Evolutionary conservation across 148 eudicot genomes (phyloP).

Genomic region (Chenopodium berlandieri): DNA sequence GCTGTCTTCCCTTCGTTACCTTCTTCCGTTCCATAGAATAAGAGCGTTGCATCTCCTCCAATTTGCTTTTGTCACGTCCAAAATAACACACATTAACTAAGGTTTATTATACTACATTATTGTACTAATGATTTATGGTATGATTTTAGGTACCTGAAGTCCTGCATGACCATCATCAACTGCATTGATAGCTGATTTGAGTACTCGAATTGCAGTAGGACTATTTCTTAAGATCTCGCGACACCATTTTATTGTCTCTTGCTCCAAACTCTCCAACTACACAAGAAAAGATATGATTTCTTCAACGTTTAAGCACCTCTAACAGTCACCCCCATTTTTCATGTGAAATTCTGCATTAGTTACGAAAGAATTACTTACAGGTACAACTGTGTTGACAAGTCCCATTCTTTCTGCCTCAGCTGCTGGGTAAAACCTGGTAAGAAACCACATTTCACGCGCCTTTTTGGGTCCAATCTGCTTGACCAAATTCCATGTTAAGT

Average conservation of each 20-base stretch:
- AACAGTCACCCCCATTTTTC: neutral
- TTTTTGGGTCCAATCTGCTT: constrained; percentile 86
- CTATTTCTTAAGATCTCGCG: constrained; percentile 88
- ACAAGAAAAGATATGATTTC: neutral
- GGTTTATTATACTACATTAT: neutral
- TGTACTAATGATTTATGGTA: neutral
- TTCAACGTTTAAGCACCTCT: neutral
- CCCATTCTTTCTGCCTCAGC: constrained; percentile 93
- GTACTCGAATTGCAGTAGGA: constrained; percentile 85
- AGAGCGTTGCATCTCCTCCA: constrained; percentile 80
- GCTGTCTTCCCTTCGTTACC: constrained; percentile 87
- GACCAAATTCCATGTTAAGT: constrained; percentile 6
- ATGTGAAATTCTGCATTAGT: neutral
- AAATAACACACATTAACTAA: neutral
- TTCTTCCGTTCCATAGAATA: constrained; percentile 91
- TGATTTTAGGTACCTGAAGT: constrained; percentile 63
- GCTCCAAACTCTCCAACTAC: constrained; percentile 76
- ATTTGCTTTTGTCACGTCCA: constrained; percentile 42
- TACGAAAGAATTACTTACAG: constrained; percentile 29
- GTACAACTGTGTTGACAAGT: constrained; percentile 88
- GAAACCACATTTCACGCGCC: constrained; percentile 96
- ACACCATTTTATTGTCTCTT: constrained; percentile 94
- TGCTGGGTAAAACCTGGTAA: constrained; percentile 82
- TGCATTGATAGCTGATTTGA: constrained; percentile 89
- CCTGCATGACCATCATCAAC: constrained; percentile 98